These are phyloP conservation scores for Taphrina confusa DNA, from an alignment of 1,139 yeast genomes.

Conservation along the genomic window DNA sequence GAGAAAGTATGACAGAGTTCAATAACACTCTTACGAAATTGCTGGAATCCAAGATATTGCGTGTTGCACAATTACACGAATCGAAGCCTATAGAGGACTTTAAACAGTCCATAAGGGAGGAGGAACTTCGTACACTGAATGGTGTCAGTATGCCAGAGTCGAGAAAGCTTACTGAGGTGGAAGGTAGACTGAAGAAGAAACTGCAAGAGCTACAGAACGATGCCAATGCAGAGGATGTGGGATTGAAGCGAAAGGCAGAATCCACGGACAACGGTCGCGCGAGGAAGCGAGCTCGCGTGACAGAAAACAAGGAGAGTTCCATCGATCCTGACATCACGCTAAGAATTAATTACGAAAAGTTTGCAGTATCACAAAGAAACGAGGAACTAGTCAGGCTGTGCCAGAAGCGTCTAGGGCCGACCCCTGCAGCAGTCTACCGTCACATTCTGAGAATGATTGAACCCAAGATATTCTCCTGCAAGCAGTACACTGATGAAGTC, in stretches of 20 bases:
- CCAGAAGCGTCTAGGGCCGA: conserved; percentile 66
- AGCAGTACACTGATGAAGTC: conserved; percentile 42
- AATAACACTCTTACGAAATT: background rate
- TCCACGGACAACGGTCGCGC: background rate
- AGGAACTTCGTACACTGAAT: conserved; percentile 2
- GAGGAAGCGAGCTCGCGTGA: conserved; percentile 9
- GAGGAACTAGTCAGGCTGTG: conserved; percentile 65
- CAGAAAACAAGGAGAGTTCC: conserved; percentile 18
- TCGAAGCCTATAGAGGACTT: conserved; percentile 18
- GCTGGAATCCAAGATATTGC: conserved; percentile 5
- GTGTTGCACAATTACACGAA: conserved; percentile 5
- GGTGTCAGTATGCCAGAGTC: conserved; percentile 3
- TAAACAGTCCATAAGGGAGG: conserved; percentile 21
- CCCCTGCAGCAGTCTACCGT: conserved; percentile 66
- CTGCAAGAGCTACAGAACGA: conserved; percentile 23
- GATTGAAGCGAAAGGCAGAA: conserved; percentile 12
- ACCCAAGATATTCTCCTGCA: conserved; percentile 43
- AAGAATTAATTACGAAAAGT: conserved; percentile 66
- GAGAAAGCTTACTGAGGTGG: conserved; percentile 2
- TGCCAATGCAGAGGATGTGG: conserved; percentile 10
- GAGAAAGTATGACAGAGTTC: background rate
- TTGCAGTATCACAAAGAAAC: conserved; percentile 66
- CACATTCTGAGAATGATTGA: conserved; percentile 63
- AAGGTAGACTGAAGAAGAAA: background rate
- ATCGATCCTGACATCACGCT: conserved; percentile 52